Evolutionary conservation across 306 rosid genomes (phyloP).

Genomic region (Astragalus glycyphyllos): DNA sequence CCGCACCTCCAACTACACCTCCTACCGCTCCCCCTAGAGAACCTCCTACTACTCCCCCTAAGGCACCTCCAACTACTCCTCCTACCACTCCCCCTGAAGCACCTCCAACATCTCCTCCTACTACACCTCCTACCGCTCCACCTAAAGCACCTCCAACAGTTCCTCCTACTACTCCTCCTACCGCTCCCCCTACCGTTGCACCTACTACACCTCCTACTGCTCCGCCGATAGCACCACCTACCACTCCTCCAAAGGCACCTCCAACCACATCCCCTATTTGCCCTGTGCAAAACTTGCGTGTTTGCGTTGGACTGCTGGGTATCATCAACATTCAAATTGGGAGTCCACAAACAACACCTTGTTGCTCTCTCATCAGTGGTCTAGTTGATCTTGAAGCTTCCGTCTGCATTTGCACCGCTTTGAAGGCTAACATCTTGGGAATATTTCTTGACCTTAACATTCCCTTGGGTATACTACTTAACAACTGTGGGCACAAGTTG

Average conservation of each 20-base stretch:
- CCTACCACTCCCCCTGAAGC: no score
- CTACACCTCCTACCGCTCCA: no score
- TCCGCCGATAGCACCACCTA: background rate
- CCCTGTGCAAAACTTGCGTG: background rate
- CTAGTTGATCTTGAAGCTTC: constrained; percentile 52
- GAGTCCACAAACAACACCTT: constrained; percentile 46
- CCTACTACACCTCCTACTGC: no score
- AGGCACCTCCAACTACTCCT: no score
- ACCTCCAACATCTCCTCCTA: no score
- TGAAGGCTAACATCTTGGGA: constrained; percentile 62
- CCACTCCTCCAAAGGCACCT: background rate
- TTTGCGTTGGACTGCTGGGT: background rate
- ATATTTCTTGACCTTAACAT: constrained; percentile 53
- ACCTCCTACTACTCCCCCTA: no score
- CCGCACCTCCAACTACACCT: background rate
- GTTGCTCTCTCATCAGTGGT: constrained; percentile 51
- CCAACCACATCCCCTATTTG: background rate
- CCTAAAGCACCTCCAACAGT: no score
- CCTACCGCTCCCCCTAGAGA: background rate
- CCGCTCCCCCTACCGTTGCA: no score
- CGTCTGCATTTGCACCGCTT: constrained; percentile 58
- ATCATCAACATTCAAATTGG: constrained; percentile 55
- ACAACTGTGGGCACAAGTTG: constrained; percentile 56
- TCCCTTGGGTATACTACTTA: constrained; percentile 60
- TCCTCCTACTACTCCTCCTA: background rate